Evolutionary conservation across 1,284 basidiomycete species (phyloP), one percentile per base, ranked within the genome.

Genomic region (Vanrija sp.): DNA sequence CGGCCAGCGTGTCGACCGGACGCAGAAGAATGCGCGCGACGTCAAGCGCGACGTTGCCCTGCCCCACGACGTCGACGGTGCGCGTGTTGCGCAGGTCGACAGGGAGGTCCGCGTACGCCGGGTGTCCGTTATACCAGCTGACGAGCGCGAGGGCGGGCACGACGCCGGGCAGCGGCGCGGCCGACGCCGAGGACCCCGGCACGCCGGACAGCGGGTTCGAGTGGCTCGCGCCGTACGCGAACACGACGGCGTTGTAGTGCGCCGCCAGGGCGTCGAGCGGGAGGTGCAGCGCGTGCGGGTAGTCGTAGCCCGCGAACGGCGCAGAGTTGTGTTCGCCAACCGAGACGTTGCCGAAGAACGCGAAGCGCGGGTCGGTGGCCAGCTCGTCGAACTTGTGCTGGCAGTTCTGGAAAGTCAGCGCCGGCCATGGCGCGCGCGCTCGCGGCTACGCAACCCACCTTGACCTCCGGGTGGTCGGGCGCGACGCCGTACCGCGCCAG

Each of bases 381-480:
- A 78, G 66, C 28, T 82, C 80, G 68, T 93, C 90, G 65, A 98
- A 99, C 76, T 96, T 98, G 78, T 96, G 85, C 44, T 89, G 91
- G 76, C 94, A 97, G 74, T 99, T 99, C 93, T 97, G 64, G 48
- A 46, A 16, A 3, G 40, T 55, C 42, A 46, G 48, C 48, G 5
- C 26, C 26, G 26, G 5, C 26, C 8, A 28, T 6, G n/a, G 3
- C 38, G 10, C 43, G 14, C 6, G 10, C 12, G 28, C 43, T 14
- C 38, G 46, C 19, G 46, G 34, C 45, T 43, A 43, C 43, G 28
- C 25, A 10, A 76, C 82, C 51, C 68, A 87, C 92, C 83, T 97
- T 98, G 70, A 98, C 95, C 79, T 98, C 95, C 1, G 95, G 93
- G 76, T 99, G 96, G 78, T 98, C 96, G 40, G 96, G 95, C 9